Base-by-base conservation (phyloP, 345 rosid species). In the Pistacia integerrima region DNA sequence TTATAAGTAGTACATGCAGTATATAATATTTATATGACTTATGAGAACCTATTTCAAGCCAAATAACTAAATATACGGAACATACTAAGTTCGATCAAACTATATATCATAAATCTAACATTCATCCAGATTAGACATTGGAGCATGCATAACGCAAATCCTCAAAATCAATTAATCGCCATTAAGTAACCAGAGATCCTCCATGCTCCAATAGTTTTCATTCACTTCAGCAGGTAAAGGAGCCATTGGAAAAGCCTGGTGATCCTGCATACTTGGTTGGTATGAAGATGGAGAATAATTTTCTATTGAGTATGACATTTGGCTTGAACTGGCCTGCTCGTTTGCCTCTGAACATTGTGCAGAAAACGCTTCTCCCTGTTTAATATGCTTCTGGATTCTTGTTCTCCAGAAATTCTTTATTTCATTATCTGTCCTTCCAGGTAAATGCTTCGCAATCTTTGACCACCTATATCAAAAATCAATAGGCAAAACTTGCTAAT, bases 321-420 rank as follows among this genome's bases (percentile, higher is more conserved):
- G 90, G 83, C 83, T 85, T 6, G 90, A 70, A 67, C 88, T 85
- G 18, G 80, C 81, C 49, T 84, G 89, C 51, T 84, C 86, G 20
- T 80, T 86, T 64, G 74, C 74, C 35, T 89, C 89, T 1, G 87
- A 84, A 62, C 82, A 77, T 44, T 82, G 85, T 36, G 83, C 90
- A 0, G 88, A 76, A 73, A 71, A 79, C 49, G 78, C 64, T 61
- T 88, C 93, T 1, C 78, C 81, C 74, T 88, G 94, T 77, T 92
- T 91, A 13, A 90, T 89, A 55, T 94, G 96, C 76, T 97, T 94
- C 85, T 97, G 98, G 78, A 97, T 91, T 79, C 92, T 86, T 3
- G 98, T 94, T 82, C 99, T 94, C 98, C 99, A 97, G 69, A 84
- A 97, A 22, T 97, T 97, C 80, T 97, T 97, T 76, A 97, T 97